These are phyloP conservation scores for Inga laurina DNA, from an alignment of 306 rosid species.

Conservation along the genomic window DNA sequence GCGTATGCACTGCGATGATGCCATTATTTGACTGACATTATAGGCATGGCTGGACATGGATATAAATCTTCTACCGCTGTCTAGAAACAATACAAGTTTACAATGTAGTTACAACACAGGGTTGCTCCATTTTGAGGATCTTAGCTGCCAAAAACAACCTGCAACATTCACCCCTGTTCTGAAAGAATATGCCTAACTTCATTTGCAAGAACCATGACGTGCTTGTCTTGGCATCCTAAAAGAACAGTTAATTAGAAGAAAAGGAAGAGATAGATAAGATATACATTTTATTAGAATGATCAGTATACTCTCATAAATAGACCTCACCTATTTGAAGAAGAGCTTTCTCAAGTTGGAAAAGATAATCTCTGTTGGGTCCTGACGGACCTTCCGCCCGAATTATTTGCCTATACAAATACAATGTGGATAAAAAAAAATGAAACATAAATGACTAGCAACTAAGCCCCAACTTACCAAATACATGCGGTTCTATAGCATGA, in stretches of 20 bases:
- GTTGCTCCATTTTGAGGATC: constrained; percentile 1
- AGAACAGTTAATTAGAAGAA: not conserved
- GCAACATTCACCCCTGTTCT: constrained; percentile 43
- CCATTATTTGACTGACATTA: not conserved
- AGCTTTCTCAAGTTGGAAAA: constrained; percentile 81
- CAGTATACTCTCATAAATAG: not conserved
- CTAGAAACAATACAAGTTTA: constrained; percentile 30
- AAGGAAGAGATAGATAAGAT: not conserved
- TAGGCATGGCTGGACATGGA: not conserved
- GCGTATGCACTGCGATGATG: not conserved
- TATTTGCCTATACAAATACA: constrained; percentile 59
- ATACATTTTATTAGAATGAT: constrained; percentile 19
- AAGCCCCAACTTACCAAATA: not conserved
- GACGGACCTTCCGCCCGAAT: constrained; percentile 78
- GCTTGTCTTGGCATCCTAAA: constrained; percentile 69
- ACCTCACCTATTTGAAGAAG: constrained; percentile 67
- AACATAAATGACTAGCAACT: not conserved
- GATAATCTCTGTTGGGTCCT: constrained; percentile 89
- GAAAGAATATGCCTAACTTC: constrained; percentile 78
- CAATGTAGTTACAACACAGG: constrained; percentile 12
- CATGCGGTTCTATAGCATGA: constrained; percentile 6
- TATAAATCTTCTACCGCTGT: constrained; percentile 2
- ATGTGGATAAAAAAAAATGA: not conserved
- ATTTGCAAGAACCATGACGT: constrained; percentile 73
- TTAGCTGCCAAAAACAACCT: constrained; percentile 2